A percentile compares a stretch with the other conserved stretches of the same genome.
Conservation (phyloP, 345 rosid genomes). For the Geranium rotundifolium region DNA sequence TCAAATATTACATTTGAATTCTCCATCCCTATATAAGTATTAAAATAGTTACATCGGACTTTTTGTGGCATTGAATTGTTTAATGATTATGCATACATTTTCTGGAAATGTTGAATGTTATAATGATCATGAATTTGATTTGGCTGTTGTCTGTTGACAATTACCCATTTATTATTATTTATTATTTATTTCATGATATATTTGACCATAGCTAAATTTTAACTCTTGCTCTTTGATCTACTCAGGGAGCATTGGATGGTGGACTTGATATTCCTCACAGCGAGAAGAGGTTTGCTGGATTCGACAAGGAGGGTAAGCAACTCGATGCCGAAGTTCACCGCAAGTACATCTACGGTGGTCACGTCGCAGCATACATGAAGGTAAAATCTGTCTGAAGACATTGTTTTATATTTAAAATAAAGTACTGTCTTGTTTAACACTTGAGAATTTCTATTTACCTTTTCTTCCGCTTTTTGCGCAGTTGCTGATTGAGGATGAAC, state of each 20-base stretch:
- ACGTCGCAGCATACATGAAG: constrained; percentile 75
- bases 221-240: neutral
- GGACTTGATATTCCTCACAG: constrained; percentile 89
- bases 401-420: neutral
- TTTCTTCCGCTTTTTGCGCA: constrained; percentile 11
- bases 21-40: too few species aligned
- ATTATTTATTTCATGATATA: too few species aligned
- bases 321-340: constrained; percentile 73
- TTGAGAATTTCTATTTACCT: neutral
- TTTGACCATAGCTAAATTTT: too few species aligned
- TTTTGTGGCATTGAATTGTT: too few species aligned
- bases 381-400: constrained; percentile 13
- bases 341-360: constrained; percentile 74
- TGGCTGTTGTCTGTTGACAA: too few species aligned
- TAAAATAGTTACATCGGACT: too few species aligned
- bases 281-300: constrained; percentile 85
- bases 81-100: too few species aligned
- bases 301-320: constrained; percentile 53
- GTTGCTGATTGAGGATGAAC: constrained; percentile 43
- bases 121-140: too few species aligned
- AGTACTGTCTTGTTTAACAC: neutral
- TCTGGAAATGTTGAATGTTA: too few species aligned
- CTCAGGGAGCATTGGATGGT: constrained; percentile 79
- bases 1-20: too few species aligned
- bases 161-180: too few species aligned